phyloP scores from a whole-genome alignment of 371 early-diverging fungal genomes.

The Mucor velutinosus region DNA sequence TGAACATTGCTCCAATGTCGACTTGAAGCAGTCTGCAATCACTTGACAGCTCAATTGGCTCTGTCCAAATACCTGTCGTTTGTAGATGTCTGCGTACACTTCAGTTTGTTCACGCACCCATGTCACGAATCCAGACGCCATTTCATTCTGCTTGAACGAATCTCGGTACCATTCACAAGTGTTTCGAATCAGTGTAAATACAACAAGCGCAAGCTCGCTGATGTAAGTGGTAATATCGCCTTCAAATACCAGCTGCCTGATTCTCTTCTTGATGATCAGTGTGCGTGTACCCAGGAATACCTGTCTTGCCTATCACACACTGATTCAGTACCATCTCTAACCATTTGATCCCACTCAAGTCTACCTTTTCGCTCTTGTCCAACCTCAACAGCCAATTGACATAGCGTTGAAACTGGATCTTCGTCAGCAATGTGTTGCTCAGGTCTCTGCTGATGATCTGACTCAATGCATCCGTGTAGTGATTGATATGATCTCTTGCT shows the following conservation, averaged over 20 bases:
- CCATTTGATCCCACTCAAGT: not conserved
- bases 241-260: slow-evolving; percentile 84
- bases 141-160: slow-evolving; percentile 83
- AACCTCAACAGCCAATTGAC: slow-evolving; percentile 83
- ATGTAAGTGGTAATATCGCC: slow-evolving; percentile 86
- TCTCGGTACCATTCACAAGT: slow-evolving; percentile 94
- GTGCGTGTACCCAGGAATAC: slow-evolving; percentile 78
- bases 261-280: slow-evolving; percentile 77
- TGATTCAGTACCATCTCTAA: not conserved
- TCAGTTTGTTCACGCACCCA: slow-evolving; percentile 91
- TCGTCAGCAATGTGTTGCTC: slow-evolving; percentile 77
- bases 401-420: slow-evolving; percentile 75
- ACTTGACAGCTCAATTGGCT: slow-evolving; percentile 75
- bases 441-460: slow-evolving; percentile 74
- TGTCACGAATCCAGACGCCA: slow-evolving; percentile 90
- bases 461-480: slow-evolving; percentile 66
- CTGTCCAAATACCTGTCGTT: slow-evolving; percentile 84
- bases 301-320: slow-evolving; percentile 63
- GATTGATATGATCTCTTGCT: slow-evolving; percentile 59
- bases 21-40: slow-evolving; percentile 84
- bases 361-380: slow-evolving; percentile 76
- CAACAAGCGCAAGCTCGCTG: slow-evolving; percentile 81
- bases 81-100: slow-evolving; percentile 82
- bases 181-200: slow-evolving; percentile 87
- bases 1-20: slow-evolving; percentile 73